phyloP scores from a whole-genome alignment of 2,329 filamentous ascomycete genomes.

The Zymoseptoria pseudotritici region DNA sequence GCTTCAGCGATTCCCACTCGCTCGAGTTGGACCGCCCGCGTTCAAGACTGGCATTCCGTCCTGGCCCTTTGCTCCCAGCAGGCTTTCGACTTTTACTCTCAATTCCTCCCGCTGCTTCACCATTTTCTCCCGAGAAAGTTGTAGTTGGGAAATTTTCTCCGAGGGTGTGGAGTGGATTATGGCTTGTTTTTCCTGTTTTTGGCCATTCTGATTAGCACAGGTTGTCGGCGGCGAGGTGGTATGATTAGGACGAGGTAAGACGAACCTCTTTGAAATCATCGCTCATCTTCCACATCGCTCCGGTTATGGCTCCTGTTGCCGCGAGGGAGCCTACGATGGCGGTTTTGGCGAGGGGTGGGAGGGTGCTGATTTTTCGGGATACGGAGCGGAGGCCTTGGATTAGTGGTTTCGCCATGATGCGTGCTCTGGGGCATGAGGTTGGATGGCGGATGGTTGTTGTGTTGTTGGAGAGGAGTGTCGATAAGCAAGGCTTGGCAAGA shows the following conservation, averaged over 20 bases:
- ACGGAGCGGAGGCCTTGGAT: not conserved
- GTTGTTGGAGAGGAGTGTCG: not conserved
- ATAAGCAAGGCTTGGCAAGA: conserved; percentile 5
- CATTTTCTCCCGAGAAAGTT: conserved; percentile 43
- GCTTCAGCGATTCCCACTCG: not conserved
- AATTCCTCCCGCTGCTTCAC: conserved; percentile 46
- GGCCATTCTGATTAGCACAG: not conserved
- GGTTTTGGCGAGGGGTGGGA: conserved; percentile 38
- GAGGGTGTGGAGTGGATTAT: conserved; percentile 44
- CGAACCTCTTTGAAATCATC: conserved; percentile 36
- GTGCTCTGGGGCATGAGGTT: too few relatives aligned
- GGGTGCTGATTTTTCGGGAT: not conserved
- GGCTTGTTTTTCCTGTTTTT: conserved; percentile 31
- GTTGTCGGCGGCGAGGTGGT: too few relatives aligned
- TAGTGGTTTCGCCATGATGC: not conserved
- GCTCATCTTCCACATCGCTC: conserved; percentile 50
- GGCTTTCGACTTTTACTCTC: conserved; percentile 47
- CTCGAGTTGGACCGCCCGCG: not conserved
- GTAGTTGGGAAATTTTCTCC: conserved; percentile 50
- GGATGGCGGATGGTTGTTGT: not conserved
- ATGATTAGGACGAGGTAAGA: too few relatives aligned
- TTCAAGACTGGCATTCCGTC: not conserved
- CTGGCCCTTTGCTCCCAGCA: not conserved
- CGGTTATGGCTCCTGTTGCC: conserved; percentile 51
- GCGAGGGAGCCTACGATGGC: conserved; percentile 50